Conservation (phyloP, 768 basidiomycete species). For the Panellus pusillus region DNA sequence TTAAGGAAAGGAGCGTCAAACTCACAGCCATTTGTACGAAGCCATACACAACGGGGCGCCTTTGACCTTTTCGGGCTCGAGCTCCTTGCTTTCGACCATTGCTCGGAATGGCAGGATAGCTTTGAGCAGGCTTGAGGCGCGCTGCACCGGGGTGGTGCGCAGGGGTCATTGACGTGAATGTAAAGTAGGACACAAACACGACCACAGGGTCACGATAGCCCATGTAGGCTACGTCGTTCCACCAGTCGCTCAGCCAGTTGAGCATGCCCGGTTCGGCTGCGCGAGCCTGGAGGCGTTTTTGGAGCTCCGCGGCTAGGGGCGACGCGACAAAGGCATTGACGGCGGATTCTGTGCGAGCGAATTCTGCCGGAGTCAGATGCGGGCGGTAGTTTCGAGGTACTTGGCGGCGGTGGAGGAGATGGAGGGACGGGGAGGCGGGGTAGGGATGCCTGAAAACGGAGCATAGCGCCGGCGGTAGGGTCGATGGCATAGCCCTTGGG, state of each 20-base stretch:
- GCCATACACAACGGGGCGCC: constrained; percentile 83
- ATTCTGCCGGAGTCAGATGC: constrained; percentile 65
- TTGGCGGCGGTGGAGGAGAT: constrained; percentile 81
- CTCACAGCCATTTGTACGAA: constrained; percentile 92
- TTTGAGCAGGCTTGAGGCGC: constrained; percentile 84
- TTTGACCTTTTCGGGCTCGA: constrained; percentile 87
- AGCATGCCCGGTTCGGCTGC: constrained; percentile 56
- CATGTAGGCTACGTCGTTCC: constrained; percentile 93
- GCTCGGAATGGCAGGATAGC: constrained; percentile 84
- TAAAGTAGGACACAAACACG: constrained; percentile 94
- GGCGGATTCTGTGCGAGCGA: constrained; percentile 52
- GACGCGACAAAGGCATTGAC: constrained; percentile 73
- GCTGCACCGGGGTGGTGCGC: constrained; percentile 54
- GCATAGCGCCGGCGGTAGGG: constrained; percentile 61
- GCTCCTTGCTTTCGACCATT: constrained; percentile 75
- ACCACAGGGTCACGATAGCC: constrained; percentile 87
- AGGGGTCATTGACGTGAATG: constrained; percentile 72
- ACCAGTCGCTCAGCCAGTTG: constrained; percentile 98
- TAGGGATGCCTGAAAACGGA: constrained; percentile 70
- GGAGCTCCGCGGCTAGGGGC: constrained; percentile 68
- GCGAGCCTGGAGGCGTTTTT: constrained; percentile 73
- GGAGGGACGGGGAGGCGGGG: constrained; percentile 83
- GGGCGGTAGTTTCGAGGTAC: constrained; percentile 88
- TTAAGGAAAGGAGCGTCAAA: constrained; percentile 2
- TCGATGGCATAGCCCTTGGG: constrained; percentile 55